Evolutionary conservation across 78 protist species (phyloP).

Genomic region (Carpediemonas membranifera): DNA sequence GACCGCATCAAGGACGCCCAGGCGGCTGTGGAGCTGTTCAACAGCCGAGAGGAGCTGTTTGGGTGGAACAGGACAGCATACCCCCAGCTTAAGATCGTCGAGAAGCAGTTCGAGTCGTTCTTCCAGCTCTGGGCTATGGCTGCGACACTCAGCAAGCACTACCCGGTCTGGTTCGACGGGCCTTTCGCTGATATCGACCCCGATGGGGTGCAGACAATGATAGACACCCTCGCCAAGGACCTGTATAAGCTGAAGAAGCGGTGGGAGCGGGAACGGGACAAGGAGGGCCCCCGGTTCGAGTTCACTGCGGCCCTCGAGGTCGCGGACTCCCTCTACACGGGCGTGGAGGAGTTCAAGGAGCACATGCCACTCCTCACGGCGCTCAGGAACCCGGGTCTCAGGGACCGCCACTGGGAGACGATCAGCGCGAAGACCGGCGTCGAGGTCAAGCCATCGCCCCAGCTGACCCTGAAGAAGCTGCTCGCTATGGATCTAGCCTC

Average conservation of each 20-base stretch:
- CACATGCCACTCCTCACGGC: conserved; percentile 1
- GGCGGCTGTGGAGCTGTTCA: neutral
- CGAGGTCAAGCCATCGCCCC: neutral
- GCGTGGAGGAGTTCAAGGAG: conserved; percentile 1
- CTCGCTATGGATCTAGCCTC: neutral
- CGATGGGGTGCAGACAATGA: too few species aligned
- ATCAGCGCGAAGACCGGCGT: neutral
- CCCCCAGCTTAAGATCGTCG: neutral
- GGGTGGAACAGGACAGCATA: neutral
- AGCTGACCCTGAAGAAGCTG: conserved; percentile 5
- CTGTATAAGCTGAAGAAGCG: neutral
- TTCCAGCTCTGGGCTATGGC: conserved; percentile 13
- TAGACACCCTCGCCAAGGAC: too few species aligned
- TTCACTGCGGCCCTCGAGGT: neutral
- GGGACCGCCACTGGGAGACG: conserved; percentile 16
- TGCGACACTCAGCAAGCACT: neutral
- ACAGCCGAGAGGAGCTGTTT: conserved; percentile 21
- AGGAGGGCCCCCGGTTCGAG: neutral
- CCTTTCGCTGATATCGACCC: conserved; percentile 8
- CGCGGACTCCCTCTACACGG: neutral
- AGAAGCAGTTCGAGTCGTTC: neutral
- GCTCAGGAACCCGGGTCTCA: neutral
- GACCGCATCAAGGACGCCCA: neutral
- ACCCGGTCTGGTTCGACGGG: conserved; percentile 7
- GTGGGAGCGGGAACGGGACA: neutral